Conservation (phyloP, 176 grass and related monocot genomes). For the Oropetium thomaeum region DNA sequence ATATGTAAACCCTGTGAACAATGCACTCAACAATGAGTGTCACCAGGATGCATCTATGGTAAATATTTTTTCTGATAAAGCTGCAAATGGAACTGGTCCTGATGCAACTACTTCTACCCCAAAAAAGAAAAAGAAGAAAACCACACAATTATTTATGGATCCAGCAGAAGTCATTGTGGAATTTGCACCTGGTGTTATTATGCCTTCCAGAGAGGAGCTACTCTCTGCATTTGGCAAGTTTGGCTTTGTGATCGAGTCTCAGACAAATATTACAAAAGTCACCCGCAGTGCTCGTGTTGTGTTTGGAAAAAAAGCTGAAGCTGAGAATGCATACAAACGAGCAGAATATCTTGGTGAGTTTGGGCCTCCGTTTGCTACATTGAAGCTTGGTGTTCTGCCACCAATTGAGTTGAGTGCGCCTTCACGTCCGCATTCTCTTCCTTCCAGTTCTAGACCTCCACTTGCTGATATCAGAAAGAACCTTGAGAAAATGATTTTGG, state of each 20-base stretch:
- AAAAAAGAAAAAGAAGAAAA: conserved; percentile 38
- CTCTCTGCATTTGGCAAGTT: conserved; percentile 53
- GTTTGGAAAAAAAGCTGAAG: conserved; percentile 54
- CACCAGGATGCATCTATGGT: conserved; percentile 23
- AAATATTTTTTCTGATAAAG: conserved; percentile 19
- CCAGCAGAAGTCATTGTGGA: conserved; percentile 54
- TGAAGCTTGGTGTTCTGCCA: conserved; percentile 37
- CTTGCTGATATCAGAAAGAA: conserved; percentile 72
- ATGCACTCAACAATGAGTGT: conserved; percentile 22
- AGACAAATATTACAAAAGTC: conserved; percentile 38
- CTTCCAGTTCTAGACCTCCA: conserved; percentile 39
- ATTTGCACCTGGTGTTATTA: conserved; percentile 26
- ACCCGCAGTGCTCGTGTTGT: conserved; percentile 42
- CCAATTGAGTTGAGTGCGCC: conserved; percentile 29
- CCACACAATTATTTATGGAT: conserved; percentile 30
- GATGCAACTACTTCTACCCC: background rate
- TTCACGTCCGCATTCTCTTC: conserved; percentile 9
- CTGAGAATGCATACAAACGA: conserved; percentile 44
- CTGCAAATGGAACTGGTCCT: conserved; percentile 4
- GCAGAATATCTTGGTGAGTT: conserved; percentile 48
- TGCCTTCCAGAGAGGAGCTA: conserved; percentile 69
- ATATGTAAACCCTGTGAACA: background rate
- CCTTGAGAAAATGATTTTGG: conserved; percentile 83
- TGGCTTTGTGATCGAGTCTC: conserved; percentile 50
- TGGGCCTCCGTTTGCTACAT: conserved; percentile 50